These are phyloP conservation scores for Fusarium neocosmosporiellum DNA, from an alignment of 2,329 filamentous ascomycete genomes.

Conservation along the genomic window DNA sequence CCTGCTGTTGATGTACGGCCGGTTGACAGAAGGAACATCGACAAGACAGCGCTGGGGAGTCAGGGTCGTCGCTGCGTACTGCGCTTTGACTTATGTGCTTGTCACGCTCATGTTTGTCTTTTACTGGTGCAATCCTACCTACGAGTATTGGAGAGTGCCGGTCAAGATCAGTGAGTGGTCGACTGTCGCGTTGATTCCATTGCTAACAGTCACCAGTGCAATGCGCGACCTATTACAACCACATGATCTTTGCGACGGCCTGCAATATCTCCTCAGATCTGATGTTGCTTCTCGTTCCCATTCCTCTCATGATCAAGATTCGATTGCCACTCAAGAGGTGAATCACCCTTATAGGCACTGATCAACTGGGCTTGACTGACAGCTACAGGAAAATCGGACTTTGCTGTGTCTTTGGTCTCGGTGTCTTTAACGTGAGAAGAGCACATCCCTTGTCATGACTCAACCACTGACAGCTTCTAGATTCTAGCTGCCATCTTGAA, in stretches of 20 bases:
- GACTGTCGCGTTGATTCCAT: neutral
- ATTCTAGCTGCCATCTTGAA: constrained; percentile 69
- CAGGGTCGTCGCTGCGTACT: constrained; percentile 57
- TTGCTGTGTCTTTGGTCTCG: constrained; percentile 66
- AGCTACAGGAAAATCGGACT: constrained; percentile 61
- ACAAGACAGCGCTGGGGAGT: constrained; percentile 52
- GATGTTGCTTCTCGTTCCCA: constrained; percentile 57
- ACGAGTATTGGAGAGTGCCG: constrained; percentile 64
- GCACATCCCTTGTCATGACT: neutral
- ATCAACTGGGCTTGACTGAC: neutral
- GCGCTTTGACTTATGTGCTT: constrained; percentile 57
- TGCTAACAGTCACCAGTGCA: constrained; percentile 45
- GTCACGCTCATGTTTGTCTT: constrained; percentile 63
- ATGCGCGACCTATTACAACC: constrained; percentile 59
- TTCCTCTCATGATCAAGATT: constrained; percentile 57
- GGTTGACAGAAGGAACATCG: constrained; percentile 56
- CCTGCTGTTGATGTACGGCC: constrained; percentile 62
- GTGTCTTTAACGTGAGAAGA: constrained; percentile 56
- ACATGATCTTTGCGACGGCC: constrained; percentile 58
- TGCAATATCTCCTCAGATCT: constrained; percentile 62
- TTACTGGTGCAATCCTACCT: constrained; percentile 65
- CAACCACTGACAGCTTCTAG: constrained; percentile 37
- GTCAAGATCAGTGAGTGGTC: constrained; percentile 46
- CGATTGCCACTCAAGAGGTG: constrained; percentile 49
- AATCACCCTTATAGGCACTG: fast-evolving